Conservation (phyloP, 371 early-diverging fungal genomes). For the Mortierella sp. region DNA sequence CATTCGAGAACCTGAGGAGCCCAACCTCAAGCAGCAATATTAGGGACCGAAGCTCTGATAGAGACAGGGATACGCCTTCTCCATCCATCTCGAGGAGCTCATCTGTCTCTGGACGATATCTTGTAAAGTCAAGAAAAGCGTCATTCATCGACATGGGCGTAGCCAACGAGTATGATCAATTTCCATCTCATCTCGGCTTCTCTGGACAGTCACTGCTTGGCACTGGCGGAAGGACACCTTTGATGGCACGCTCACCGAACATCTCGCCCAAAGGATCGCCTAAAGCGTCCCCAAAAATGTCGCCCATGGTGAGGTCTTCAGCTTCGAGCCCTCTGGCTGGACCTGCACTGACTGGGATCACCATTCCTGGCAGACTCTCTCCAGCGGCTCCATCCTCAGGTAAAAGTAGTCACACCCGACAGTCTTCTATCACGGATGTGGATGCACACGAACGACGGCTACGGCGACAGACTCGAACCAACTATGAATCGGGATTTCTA, state of each 20-base stretch:
- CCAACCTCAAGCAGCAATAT: constrained; percentile 39
- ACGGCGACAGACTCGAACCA: constrained; percentile 42
- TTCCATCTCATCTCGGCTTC: constrained; percentile 6
- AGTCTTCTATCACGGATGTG: constrained; percentile 53
- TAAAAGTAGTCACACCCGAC: constrained; percentile 36
- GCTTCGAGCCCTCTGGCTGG: constrained; percentile 53
- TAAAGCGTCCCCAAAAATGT: constrained; percentile 47
- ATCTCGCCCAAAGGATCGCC: constrained; percentile 49
- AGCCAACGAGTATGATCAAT: constrained; percentile 40
- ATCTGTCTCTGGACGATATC: constrained; percentile 41
- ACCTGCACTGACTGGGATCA: constrained; percentile 39
- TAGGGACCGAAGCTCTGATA: constrained; percentile 42
- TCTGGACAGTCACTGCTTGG: constrained; percentile 27
- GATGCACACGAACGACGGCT: constrained; percentile 52
- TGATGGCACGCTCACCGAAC: constrained; percentile 43
- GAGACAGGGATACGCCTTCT: constrained; percentile 43
- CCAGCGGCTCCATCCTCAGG: constrained; percentile 27
- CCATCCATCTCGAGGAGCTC: constrained; percentile 51
- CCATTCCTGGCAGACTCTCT: constrained; percentile 30
- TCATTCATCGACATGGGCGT: constrained; percentile 51
- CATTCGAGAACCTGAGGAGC: constrained; percentile 45
- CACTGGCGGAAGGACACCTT: constrained; percentile 28
- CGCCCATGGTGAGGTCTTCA: constrained; percentile 44
- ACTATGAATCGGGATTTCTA: constrained; percentile 51
- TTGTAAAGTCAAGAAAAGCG: constrained; percentile 50